These are phyloP conservation scores for Fusarium papillatum DNA, from an alignment of 2,329 filamentous ascomycete species.

Conservation along the genomic window DNA sequence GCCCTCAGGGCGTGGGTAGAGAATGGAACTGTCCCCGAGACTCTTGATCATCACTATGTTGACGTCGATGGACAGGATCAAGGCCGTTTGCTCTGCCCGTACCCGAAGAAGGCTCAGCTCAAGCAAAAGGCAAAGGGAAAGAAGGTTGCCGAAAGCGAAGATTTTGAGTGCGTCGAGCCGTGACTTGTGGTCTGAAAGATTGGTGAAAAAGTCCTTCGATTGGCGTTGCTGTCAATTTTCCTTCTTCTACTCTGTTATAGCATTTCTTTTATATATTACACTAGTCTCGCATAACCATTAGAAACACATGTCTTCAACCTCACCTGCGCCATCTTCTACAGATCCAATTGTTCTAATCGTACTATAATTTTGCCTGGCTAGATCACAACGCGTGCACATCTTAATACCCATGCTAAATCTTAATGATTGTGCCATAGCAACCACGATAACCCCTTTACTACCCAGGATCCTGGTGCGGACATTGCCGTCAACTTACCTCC, in stretches of 20 bases:
- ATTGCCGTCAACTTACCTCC: no score
- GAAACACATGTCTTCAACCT: not conserved
- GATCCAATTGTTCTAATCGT: not conserved
- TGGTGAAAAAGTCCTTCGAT: not conserved
- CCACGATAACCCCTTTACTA: no score
- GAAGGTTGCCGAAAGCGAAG: not conserved
- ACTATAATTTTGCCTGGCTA: no score
- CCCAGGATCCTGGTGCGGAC: no score
- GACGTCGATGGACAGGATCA: not conserved
- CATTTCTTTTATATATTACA: no score
- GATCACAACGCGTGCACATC: not conserved
- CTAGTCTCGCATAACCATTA: no score
- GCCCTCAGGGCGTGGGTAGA: not conserved
- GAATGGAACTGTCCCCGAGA: not conserved
- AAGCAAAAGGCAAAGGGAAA: not conserved
- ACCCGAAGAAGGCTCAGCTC: not conserved
- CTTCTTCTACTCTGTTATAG: not conserved
- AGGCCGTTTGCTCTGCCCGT: not conserved
- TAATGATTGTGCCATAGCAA: no score
- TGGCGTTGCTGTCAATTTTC: not conserved
- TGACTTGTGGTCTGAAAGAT: not conserved
- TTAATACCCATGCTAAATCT: no score
- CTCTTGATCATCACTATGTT: not conserved
- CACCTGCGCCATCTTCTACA: not conserved
- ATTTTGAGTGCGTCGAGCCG: not conserved